Conservation (phyloP, 805 yeast genomes). For the Pichia exigua region DNA sequence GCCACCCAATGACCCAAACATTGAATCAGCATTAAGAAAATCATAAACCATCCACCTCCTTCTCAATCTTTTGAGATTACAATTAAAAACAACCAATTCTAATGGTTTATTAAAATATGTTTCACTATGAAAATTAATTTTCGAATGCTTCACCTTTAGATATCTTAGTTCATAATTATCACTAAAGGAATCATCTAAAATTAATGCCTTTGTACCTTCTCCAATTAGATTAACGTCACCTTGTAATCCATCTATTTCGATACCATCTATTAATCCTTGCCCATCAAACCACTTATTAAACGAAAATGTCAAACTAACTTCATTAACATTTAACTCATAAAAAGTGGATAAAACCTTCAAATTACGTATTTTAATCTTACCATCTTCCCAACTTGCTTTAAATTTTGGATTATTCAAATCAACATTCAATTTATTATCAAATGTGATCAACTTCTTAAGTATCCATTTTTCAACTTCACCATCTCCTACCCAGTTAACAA, state of each 20-base stretch:
- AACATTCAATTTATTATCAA: constrained; percentile 26
- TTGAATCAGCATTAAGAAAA: constrained; percentile 59
- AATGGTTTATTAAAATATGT: constrained; percentile 26
- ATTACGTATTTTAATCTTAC: constrained; percentile 40
- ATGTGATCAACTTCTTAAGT: constrained; percentile 24
- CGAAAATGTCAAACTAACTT: constrained; percentile 38
- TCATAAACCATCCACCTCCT: constrained; percentile 54
- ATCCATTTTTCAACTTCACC: constrained; percentile 21
- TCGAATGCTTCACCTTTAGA: constrained; percentile 45
- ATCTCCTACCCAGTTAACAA: constrained; percentile 30
- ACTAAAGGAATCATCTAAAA: constrained; percentile 19
- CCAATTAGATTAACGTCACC: constrained; percentile 28
- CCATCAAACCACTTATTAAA: constrained; percentile 52
- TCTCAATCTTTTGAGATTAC: constrained; percentile 56
- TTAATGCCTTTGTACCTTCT: constrained; percentile 4
- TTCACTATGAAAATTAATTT: constrained; percentile 27
- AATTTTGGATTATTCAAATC: constrained; percentile 27
- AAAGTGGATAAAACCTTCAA: constrained; percentile 22
- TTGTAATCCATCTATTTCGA: constrained; percentile 40
- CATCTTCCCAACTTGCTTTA: constrained; percentile 41
- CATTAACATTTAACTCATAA: constrained; percentile 33
- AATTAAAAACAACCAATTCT: constrained; percentile 52
- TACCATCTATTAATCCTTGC: constrained; percentile 40
- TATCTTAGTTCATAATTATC: constrained; percentile 32
- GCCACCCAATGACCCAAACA: constrained; percentile 68